Evolutionary conservation across 306 rosid species (phyloP), one percentile per base, ranked within the genome.

Genomic region (Prosopis cineraria): DNA sequence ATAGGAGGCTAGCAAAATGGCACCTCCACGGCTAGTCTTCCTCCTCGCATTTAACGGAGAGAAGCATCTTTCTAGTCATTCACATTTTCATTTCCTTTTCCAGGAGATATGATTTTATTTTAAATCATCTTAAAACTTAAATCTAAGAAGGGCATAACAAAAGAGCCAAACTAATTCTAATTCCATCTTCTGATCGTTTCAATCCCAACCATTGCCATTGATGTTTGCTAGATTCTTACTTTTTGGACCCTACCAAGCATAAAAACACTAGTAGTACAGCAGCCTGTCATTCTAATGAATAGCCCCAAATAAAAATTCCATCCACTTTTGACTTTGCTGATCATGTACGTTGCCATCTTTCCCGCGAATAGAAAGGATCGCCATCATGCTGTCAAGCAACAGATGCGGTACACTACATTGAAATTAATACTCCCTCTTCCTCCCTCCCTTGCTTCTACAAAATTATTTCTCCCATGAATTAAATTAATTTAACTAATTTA

Each of bases 361-460:
- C 75, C 75, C 75, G 24, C 47, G 22, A 66, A 20, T 40, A 36
- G 37, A 47, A 62, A 62, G 63, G 37, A 48, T 45, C 48, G 59
- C 63, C 39, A 81, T 77, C 84, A 76, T 85, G 82, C 78, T 76
- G 81, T 78, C 79, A 79, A 34, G 68, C 72, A 24, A 72, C 64
- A 25, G 36, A 80, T 60, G 47, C 68, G 1, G 37, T 22, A 40
- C 73, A 76, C 53, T 44, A 45, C 31, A 82, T 52, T 20, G 20
- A 52, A n/a, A 52, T 45, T 52, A 20, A 52, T 19, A n/a, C n/a
- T n/a, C n/a, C n/a, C n/a, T n/a, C n/a, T n/a, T n/a, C n/a, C n/a
- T n/a, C n/a, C n/a, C n/a, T n/a, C n/a, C n/a, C n/a, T n/a, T n/a
- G n/a, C n/a, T n/a, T n/a, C n/a, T n/a, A n/a, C n/a, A n/a, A n/a